phyloP scores from a whole-genome alignment of 768 basidiomycete genomes.

The Auricularia heimuer region DNA sequence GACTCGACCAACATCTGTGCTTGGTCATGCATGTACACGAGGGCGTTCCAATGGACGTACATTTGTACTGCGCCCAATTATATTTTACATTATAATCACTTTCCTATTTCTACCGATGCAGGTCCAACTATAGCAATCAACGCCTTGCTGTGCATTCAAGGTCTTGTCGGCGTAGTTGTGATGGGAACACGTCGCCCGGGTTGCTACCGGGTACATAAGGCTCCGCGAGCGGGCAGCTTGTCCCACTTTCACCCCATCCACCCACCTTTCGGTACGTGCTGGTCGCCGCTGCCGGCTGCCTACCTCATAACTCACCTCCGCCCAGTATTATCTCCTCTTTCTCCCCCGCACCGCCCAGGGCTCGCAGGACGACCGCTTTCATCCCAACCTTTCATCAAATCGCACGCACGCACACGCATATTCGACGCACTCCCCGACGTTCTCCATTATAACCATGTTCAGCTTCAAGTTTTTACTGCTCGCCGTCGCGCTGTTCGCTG shows the following conservation, averaged over 20 bases:
- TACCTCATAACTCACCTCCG: not conserved
- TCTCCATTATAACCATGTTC: not conserved
- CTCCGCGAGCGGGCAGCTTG: not conserved
- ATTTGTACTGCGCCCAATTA: too few relatives aligned
- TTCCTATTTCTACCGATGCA: too few relatives aligned
- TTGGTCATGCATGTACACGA: too few relatives aligned
- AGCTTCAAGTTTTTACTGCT: not conserved
- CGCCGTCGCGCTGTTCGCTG: not conserved
- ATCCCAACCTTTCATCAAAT: not conserved
- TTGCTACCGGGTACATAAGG: not conserved
- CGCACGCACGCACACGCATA: not conserved
- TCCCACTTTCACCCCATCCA: conserved; percentile 1
- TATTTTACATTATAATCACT: too few relatives aligned
- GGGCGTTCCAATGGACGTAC: too few relatives aligned
- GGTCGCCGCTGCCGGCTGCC: not conserved
- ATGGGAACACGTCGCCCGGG: not conserved
- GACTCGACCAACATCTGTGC: too few relatives aligned
- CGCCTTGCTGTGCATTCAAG: not conserved
- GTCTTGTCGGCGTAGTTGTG: not conserved
- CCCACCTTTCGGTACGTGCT: not conserved
- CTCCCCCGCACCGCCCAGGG: not conserved
- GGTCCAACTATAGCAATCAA: too few relatives aligned
- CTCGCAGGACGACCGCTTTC: conserved; percentile 1
- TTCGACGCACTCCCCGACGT: not conserved
- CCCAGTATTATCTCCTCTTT: not conserved